Evolutionary conservation across 176 grass and related monocot species (phyloP).

Genomic region (Raddia guianensis): DNA sequence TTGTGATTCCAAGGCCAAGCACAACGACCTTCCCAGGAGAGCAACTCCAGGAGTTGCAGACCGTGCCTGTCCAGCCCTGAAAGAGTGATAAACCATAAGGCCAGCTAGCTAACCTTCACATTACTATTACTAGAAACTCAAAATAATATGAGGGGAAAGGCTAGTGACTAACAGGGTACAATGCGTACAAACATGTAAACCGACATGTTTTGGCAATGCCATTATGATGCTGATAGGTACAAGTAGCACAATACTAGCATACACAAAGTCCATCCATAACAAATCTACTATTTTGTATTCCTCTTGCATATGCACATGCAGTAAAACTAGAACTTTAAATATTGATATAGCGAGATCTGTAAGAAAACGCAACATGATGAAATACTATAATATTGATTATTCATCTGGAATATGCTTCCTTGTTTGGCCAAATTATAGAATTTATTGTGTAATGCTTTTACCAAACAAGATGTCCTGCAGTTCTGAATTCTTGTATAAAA

Average conservation of each 20-base stretch:
- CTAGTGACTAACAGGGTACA: neutral
- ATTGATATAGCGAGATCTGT: neutral
- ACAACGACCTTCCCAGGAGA: constrained; percentile 49
- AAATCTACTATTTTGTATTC: neutral
- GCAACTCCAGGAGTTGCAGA: constrained; percentile 44
- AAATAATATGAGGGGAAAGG: too few relatives aligned
- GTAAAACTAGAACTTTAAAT: neutral
- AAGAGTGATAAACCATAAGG: constrained; percentile 6
- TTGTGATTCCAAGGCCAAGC: constrained; percentile 27
- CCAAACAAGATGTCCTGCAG: neutral
- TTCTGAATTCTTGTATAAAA: neutral
- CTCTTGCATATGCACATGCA: neutral
- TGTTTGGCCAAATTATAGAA: neutral
- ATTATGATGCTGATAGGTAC: neutral
- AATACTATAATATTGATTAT: neutral
- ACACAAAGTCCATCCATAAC: neutral
- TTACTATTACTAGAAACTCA: neutral
- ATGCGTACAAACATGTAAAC: neutral
- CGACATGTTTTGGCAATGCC: neutral
- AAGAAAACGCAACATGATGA: neutral
- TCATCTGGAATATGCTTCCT: neutral
- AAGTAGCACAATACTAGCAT: neutral
- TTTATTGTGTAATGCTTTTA: constrained; percentile 4
- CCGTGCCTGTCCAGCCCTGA: constrained; percentile 49
- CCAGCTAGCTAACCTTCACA: neutral